Base-by-base conservation (phyloP, 768 basidiomycete genomes). In the Russula olivacea region DNA sequence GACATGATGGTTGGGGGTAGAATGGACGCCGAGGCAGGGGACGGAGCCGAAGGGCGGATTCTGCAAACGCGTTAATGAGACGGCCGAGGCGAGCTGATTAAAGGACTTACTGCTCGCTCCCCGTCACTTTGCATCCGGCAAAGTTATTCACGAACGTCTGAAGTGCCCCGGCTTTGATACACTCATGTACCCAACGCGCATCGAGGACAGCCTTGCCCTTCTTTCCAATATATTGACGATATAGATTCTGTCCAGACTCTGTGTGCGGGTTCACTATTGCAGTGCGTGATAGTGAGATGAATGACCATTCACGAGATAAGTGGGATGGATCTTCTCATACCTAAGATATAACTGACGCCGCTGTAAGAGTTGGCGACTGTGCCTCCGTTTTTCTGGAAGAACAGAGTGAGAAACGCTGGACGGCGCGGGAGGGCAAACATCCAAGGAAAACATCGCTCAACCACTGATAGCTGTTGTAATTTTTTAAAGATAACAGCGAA, bases 101-200 rank as follows among this genome's bases (percentile, higher is more conserved):
- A 15, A 60, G 41, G 11, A 75, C 80, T 40, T 74, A 93, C 90
- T 77, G 74, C 74, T 93, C 89, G 19, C 77, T 79, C 25, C 90
- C 91, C 21, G 81, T 85, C 21, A 93, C 83, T 75, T 88, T 92
- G 68, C 88, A 93, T 28, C 83, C 88, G 12, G 86, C 89, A 83
- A 87, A 93, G 68, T 89, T 85, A 61, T 77, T 83, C 55, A 83
- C 80, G 69, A 86, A 92, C 0, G 88, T 89, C 71, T 89, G 87
- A 38, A 93, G 77, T 50, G 81, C 79, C 55, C 83, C 81, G 7
- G 80, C 75, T 68, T 85, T 83, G 68, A 93, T 78, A 68, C 91
- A 93, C 70, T 90, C 87, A 54, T 81, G 80, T 23, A 91, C 80
- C 91, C 91, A 93, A 51, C 82, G 81, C 5, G 82, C 80, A 68